Evolutionary conservation across 257 asterid genomes (phyloP).

Genomic region (Misopates orontium): DNA sequence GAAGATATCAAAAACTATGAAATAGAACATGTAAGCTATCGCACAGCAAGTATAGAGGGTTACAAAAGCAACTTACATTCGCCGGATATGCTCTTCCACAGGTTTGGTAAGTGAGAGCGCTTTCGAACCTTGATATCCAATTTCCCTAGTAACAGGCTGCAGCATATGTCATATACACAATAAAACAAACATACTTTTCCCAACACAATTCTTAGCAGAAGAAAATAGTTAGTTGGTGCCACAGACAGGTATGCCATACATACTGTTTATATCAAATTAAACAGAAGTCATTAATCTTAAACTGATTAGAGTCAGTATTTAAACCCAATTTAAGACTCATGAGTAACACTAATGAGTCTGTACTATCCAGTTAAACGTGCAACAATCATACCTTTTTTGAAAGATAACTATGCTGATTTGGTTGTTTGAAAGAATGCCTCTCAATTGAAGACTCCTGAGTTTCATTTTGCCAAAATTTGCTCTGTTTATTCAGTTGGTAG

Average conservation of each 20-base stretch:
- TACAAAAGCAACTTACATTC: conserved; percentile 52
- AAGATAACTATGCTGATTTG: conserved; percentile 42
- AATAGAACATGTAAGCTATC: background rate
- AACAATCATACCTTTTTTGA: conserved; percentile 47
- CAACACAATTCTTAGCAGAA: conserved; percentile 18
- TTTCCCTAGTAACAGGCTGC: conserved; percentile 42
- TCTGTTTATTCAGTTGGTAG: conserved; percentile 41
- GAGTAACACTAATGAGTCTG: conserved; percentile 13
- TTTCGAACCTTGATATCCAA: conserved; percentile 46
- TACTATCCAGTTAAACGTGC: conserved; percentile 5
- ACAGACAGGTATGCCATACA: background rate
- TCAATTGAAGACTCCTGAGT: conserved; percentile 43
- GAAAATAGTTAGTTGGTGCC: conserved; percentile 10
- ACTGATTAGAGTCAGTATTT: conserved; percentile 16
- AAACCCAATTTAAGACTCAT: conserved; percentile 18
- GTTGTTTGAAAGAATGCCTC: conserved; percentile 46
- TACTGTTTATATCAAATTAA: conserved; percentile 14
- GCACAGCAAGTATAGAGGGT: conserved; percentile 4
- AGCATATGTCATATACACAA: conserved; percentile 45
- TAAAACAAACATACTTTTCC: conserved; percentile 15
- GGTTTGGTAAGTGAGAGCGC: conserved; percentile 48
- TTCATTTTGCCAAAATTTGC: conserved; percentile 38
- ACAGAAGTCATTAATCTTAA: background rate
- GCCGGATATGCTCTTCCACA: conserved; percentile 48
- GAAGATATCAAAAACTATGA: conserved; percentile 6